Evolutionary conservation across 176 grass and related monocot genomes (phyloP), one percentile per base, ranked within the genome.

Genomic region (Oropetium thomaeum): DNA sequence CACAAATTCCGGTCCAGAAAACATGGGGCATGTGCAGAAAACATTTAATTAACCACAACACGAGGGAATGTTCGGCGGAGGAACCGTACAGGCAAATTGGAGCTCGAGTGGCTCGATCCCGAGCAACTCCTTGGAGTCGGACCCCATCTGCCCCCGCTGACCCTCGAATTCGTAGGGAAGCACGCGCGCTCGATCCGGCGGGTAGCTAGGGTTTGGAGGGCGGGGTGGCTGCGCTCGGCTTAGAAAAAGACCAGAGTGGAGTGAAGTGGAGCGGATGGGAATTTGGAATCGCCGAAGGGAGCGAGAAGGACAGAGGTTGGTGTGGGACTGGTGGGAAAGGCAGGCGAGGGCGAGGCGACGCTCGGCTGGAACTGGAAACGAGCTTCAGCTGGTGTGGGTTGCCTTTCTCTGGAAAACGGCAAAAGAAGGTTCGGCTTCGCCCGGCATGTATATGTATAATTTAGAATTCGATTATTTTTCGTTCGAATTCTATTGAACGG

Each of bases 71-170:
- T 39, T 59, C 3, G n/a, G 26, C 19, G 17, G 22, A 65, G 65
- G 52, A 84, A 70, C 67, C 80, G 84, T 86, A 95, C 88, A 95
- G 45, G 92, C 76, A 44, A 95, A 91, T 53, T 40, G 74, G 28
- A 95, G 88, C 82, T 95, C 88, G 59, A 88, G 71, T 30, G 92
- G 92, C 64, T 95, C 85, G 79, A 95, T 88, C 70, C 48, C 82
- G 26, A 95, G 88, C 79, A 90, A 34, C 62, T 64, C 88, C 67
- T 73, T 84, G 68, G 63, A 53, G 79, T 68, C 70, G 59, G 79
- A 69, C 61, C 85, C 81, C 88, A 91, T 95, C 73, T 9, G 9
- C 62, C 67, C 69, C 65, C 63, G 48, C 62, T 34, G 70, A n/a
- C n/a, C n/a, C 33, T 27, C 4, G 41, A 78, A 26, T 27, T 31